Evolutionary conservation across 208 protist genomes (phyloP).

Genomic region (Trypanosoma brucei): DNA sequence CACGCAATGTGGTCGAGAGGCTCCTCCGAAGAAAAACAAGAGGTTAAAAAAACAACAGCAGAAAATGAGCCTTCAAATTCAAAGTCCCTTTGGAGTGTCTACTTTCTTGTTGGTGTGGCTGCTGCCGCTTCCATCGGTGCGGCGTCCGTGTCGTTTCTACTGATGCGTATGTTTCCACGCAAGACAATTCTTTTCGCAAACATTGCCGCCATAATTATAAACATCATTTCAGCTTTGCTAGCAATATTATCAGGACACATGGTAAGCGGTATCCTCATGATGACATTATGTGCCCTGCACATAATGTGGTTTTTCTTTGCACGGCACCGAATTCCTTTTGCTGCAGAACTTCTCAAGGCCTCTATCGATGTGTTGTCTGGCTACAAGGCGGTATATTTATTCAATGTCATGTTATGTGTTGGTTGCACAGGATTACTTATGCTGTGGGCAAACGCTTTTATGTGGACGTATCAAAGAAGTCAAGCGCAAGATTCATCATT

Average conservation of each 20-base stretch:
- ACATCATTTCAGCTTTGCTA: constrained; percentile 17
- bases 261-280: constrained; percentile 15
- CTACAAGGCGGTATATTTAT: constrained; percentile 58
- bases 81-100: too few relatives aligned
- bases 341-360: constrained; percentile 53
- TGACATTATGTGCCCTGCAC: constrained; percentile 20
- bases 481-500: constrained; percentile 40
- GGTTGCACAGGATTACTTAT: constrained; percentile 35
- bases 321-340: constrained; percentile 72
- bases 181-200: background rate
- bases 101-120: background rate
- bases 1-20: background rate
- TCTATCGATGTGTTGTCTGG: constrained; percentile 32
- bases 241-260: constrained; percentile 11
- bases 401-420: constrained; percentile 32
- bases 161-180: background rate
- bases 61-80: too few relatives aligned
- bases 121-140: background rate
- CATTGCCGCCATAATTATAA: constrained; percentile 22
- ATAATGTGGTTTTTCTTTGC: constrained; percentile 40
- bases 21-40: too few relatives aligned
- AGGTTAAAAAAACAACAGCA: too few relatives aligned
- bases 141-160: background rate
- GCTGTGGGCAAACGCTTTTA: constrained; percentile 44
- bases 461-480: constrained; percentile 23